Percentiles rank a stretch among this genome's conserved stretches.
phyloP scores from a whole-genome alignment of 805 yeast genomes.

The Wickerhamiella allomyrinae region DNA sequence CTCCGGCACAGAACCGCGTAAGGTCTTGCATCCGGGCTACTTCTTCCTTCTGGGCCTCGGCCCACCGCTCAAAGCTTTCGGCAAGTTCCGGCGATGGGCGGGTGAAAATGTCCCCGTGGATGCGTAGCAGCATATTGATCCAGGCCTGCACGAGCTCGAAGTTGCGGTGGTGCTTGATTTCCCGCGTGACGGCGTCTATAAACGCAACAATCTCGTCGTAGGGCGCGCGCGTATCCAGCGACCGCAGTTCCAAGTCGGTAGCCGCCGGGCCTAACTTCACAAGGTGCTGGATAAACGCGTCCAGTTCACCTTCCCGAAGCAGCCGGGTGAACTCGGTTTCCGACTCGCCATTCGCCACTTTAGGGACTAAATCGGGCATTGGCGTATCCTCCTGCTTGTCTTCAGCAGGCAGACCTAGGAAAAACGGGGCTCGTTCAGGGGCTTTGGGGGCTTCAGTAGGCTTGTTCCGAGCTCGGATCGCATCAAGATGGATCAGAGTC shows the following conservation, averaged over 20 bases:
- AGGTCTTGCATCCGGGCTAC: conserved; percentile 46
- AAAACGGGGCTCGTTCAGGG: conserved; percentile 70
- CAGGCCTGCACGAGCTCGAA: conserved; percentile 74
- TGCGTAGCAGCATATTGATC: conserved; percentile 54
- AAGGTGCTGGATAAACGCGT: conserved; percentile 40
- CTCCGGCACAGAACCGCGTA: conserved; percentile 70
- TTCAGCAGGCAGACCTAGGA: conserved; percentile 34
- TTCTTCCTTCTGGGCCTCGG: conserved; percentile 27
- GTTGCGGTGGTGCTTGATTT: conserved; percentile 41
- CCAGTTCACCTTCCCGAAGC: conserved; percentile 24
- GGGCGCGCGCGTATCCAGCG: conserved; percentile 48
- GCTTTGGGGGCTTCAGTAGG: conserved; percentile 81
- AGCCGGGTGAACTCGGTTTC: conserved; percentile 11
- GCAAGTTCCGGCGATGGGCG: conserved; percentile 25
- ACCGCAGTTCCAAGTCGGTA: conserved; percentile 76
- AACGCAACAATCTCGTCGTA: conserved; percentile 51
- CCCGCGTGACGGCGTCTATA: conserved; percentile 49
- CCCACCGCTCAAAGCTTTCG: conserved; percentile 38
- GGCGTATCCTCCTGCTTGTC: conserved; percentile 16
- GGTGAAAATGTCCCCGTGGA: conserved; percentile 68
- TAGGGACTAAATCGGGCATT: conserved; percentile 1
- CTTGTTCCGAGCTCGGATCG: conserved; percentile 72
- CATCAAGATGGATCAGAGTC: conserved; percentile 67
- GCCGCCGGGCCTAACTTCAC: conserved; percentile 55
- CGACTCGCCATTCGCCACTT: conserved; percentile 9